Evolutionary conservation across 495 filamentous ascomycete species (phyloP).

Genomic region (Aspergillus carlsbadensis): DNA sequence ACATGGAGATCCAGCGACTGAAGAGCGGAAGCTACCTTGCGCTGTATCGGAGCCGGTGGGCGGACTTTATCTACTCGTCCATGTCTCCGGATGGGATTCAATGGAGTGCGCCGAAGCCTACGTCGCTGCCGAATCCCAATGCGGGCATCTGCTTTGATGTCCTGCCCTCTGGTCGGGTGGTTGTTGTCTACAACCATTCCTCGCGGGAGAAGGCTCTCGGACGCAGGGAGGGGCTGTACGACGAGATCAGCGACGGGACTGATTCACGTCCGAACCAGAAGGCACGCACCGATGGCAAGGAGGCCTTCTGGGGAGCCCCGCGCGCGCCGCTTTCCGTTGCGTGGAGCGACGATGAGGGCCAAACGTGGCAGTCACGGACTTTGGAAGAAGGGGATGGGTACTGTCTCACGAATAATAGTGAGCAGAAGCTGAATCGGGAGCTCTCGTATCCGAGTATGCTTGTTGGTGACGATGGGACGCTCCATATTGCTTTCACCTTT

Average conservation of each 20-base stretch:
- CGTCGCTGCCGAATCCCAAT: slow-evolving; percentile 25
- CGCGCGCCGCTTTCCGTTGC: slow-evolving; percentile 24
- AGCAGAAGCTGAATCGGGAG: slow-evolving; percentile 26
- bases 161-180: slow-evolving; percentile 23
- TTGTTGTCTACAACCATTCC: slow-evolving; percentile 27
- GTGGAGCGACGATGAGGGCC: slow-evolving; percentile 25
- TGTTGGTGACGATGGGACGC: slow-evolving; percentile 8
- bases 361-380: slow-evolving; percentile 19
- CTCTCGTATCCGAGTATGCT: slow-evolving; percentile 27
- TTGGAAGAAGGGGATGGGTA: slow-evolving; percentile 27
- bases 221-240: slow-evolving; percentile 25
- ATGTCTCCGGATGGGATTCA: slow-evolving; percentile 20
- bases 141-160: slow-evolving; percentile 27
- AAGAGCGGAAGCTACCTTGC: slow-evolving; percentile 22
- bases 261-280: slow-evolving; percentile 22
- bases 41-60: slow-evolving; percentile 26
- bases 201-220: slow-evolving; percentile 23
- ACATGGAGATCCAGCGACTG: slow-evolving; percentile 27
- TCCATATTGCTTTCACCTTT: slow-evolving; percentile 27
- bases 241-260: slow-evolving; percentile 24
- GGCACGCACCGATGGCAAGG: slow-evolving; percentile 20
- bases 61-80: slow-evolving; percentile 23
- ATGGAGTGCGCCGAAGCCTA: slow-evolving; percentile 23
- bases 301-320: slow-evolving; percentile 30
- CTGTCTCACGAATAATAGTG: slow-evolving; percentile 27